phyloP scores from a whole-genome alignment of 306 rosid species.

The Echinosophora koreensis region DNA sequence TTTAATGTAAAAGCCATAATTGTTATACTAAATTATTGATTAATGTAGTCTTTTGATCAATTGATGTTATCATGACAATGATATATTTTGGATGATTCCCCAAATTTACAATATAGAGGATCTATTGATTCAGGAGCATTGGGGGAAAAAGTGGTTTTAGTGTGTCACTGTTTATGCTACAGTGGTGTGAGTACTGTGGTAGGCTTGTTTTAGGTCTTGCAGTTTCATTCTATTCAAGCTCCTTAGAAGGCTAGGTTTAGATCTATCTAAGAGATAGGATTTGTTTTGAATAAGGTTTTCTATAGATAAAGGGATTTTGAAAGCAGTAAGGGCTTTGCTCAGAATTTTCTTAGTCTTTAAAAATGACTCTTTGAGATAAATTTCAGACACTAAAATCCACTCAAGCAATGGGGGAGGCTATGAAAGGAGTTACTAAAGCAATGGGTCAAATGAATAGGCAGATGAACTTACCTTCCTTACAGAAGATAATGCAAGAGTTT shows the following conservation, averaged over 20 bases:
- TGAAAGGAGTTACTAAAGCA: constrained; percentile 98
- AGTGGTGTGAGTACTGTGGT: background rate
- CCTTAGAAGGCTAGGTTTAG: background rate
- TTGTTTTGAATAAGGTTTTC: background rate
- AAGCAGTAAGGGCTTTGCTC: background rate
- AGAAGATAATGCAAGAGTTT: constrained; percentile 94
- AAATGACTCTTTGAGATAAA: constrained; percentile 30
- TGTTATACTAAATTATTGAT: background rate
- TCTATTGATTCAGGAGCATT: background rate
- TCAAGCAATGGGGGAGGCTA: constrained; percentile 98
- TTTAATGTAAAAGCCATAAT: background rate
- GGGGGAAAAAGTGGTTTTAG: background rate
- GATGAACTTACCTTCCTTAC: constrained; percentile 94
- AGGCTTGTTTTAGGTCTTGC: background rate
- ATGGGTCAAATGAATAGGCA: constrained; percentile 98
- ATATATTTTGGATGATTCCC: background rate
- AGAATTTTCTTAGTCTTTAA: background rate
- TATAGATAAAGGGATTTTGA: background rate
- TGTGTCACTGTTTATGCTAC: background rate
- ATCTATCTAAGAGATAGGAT: background rate
- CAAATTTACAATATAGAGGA: background rate
- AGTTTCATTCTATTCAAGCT: background rate
- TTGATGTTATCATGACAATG: background rate
- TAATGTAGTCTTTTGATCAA: background rate
- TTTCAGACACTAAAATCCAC: constrained; percentile 91